Evolutionary conservation across 345 rosid genomes (phyloP).

Genomic region (Ricinus communis): DNA sequence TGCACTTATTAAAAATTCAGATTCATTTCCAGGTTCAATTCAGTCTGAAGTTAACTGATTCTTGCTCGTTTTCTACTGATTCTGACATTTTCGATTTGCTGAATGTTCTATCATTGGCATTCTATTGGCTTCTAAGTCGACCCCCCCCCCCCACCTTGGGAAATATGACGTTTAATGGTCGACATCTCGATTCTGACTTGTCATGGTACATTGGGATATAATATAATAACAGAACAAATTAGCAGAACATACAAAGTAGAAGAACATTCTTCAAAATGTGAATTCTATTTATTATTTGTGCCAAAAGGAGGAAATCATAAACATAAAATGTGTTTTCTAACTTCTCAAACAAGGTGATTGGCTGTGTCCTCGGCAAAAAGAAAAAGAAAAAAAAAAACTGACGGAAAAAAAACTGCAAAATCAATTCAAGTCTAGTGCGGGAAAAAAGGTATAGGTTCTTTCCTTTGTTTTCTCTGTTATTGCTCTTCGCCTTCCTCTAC

Average conservation of each 20-base stretch:
- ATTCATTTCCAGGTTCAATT: constrained; percentile 11
- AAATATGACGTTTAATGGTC: too few relatives aligned
- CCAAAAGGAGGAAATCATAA: neutral
- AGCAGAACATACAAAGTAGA: too few relatives aligned
- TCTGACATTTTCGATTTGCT: neutral
- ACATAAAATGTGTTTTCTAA: neutral
- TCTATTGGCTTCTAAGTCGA: too few relatives aligned
- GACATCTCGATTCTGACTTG: too few relatives aligned
- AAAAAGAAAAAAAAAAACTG: neutral
- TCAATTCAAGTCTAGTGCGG: constrained; percentile 4
- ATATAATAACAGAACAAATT: too few relatives aligned
- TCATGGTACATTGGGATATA: too few relatives aligned
- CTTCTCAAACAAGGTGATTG: neutral
- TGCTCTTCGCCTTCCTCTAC: constrained; percentile 63
- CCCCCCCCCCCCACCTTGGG: too few relatives aligned
- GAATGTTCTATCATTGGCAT: too few relatives aligned
- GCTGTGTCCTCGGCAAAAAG: constrained; percentile 5
- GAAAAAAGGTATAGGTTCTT: neutral
- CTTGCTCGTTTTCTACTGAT: neutral
- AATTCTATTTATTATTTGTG: neutral
- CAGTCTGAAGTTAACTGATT: too few relatives aligned
- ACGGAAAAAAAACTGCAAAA: neutral
- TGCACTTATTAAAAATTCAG: constrained; percentile 22
- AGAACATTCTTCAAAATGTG: neutral
- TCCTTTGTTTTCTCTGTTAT: constrained; percentile 6